phyloP scores from a whole-genome alignment of 352 stramenopile genomes.

The Phytophthora fragariaefolia region DNA sequence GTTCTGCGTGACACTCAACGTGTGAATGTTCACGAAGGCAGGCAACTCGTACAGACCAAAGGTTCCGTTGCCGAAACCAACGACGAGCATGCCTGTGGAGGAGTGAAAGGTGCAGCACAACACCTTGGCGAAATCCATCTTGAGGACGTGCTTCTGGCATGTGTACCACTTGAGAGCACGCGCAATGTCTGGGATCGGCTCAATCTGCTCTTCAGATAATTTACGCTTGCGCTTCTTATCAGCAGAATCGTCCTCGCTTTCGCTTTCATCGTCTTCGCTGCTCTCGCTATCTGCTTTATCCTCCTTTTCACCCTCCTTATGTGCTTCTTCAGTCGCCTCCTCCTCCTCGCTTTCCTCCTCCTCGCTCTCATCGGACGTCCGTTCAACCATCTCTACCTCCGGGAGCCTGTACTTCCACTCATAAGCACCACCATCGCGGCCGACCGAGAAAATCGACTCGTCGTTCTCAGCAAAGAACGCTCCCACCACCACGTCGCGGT shows the following conservation, averaged over 20 bases:
- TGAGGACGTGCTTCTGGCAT: constrained; percentile 88
- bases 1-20: constrained; percentile 92
- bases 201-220: constrained; percentile 24
- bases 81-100: constrained; percentile 88
- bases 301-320: constrained; percentile 21
- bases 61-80: constrained; percentile 97
- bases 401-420: constrained; percentile 84
- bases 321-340: constrained; percentile 29
- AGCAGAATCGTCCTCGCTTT: constrained; percentile 40
- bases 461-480: constrained; percentile 89
- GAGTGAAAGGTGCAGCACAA: constrained; percentile 92
- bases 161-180: constrained; percentile 86
- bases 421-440: constrained; percentile 86
- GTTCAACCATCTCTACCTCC: constrained; percentile 40
- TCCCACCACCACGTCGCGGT: constrained; percentile 87
- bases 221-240: constrained; percentile 38
- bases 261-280: constrained; percentile 27
- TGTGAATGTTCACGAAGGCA: constrained; percentile 97
- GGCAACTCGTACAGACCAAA: constrained; percentile 99
- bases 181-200: constrained; percentile 64
- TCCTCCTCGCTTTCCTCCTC: constrained; percentile 31
- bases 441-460: constrained; percentile 86
- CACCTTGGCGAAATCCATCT: constrained; percentile 92
- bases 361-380: constrained; percentile 42
- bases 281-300: constrained; percentile 33